phyloP scores from a whole-genome alignment of 345 rosid genomes.

The Camelina neglecta region DNA sequence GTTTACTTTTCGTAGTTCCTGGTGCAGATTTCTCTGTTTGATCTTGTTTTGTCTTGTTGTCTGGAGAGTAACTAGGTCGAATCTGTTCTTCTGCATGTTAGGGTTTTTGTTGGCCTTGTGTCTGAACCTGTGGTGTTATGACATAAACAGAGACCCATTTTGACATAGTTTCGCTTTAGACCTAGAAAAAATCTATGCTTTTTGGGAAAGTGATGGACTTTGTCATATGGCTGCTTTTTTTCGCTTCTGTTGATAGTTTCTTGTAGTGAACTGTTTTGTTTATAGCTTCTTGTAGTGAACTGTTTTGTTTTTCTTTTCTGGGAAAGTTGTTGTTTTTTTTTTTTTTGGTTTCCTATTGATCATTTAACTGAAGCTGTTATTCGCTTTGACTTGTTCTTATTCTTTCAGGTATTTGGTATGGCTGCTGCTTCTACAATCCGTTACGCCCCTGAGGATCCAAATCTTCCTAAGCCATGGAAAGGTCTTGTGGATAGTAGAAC shows the following conservation, averaged over 20 bases:
- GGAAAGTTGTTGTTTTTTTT: background rate
- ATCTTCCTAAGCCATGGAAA: slow-evolving; percentile 97
- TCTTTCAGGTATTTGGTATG: slow-evolving; percentile 43
- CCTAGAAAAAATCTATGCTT: background rate
- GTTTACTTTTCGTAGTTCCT: background rate
- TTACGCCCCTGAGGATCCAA: slow-evolving; percentile 91
- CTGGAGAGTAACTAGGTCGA: slow-evolving; percentile 10
- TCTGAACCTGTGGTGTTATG: background rate
- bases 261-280: background rate
- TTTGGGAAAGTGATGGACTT: background rate
- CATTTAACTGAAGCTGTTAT: background rate
- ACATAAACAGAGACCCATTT: background rate
- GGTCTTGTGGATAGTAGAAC: slow-evolving; percentile 94
- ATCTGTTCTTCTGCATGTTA: slow-evolving; percentile 35
- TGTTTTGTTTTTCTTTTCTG: background rate
- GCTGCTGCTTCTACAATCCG: slow-evolving; percentile 76
- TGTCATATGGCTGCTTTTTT: background rate
- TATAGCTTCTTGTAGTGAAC: background rate
- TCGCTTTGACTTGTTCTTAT: slow-evolving; percentile 8
- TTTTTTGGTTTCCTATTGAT: background rate
- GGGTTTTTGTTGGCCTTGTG: slow-evolving; percentile 33
- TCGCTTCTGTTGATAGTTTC: background rate
- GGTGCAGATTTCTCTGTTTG: background rate
- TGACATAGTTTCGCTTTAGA: background rate
- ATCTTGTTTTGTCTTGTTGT: slow-evolving; percentile 9